Percentiles rank a stretch among this genome's conserved stretches.
Evolutionary conservation across 2,329 filamentous ascomycete species (phyloP).

Genomic region (Fusarium incarnatum): DNA sequence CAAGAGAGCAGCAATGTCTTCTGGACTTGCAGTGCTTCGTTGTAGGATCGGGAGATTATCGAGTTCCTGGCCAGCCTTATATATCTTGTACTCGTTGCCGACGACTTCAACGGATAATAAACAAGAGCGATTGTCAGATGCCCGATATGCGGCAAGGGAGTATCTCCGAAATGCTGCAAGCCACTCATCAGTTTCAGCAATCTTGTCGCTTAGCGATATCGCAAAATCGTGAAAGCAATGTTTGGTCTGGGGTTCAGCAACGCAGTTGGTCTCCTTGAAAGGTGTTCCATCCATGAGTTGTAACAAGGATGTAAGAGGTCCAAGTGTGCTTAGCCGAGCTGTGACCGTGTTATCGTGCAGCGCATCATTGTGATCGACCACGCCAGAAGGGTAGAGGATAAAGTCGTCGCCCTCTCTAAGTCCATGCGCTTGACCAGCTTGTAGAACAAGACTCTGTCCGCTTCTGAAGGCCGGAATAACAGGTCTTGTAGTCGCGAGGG

Average conservation of each 20-base stretch:
- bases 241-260: slow-evolving; percentile 1
- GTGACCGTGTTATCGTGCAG: neutral
- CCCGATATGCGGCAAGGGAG: neutral
- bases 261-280: neutral
- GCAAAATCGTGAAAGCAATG: neutral
- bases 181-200: neutral
- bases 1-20: neutral
- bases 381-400: neutral
- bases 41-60: neutral
- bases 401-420: slow-evolving; percentile 18
- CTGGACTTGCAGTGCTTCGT: neutral
- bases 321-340: neutral
- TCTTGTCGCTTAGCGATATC: neutral
- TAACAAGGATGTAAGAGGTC: neutral
- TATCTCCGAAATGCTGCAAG: neutral
- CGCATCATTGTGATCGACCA: neutral
- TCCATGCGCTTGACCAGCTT: slow-evolving; percentile 21
- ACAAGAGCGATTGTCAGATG: neutral
- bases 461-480: neutral
- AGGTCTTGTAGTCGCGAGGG: neutral
- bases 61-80: neutral
- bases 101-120: rapidly evolving
- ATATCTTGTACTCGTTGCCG: neutral
- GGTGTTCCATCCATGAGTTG: neutral
- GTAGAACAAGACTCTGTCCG: neutral